A percentile compares a stretch with the other conserved stretches of the same genome.
Evolutionary conservation across 805 yeast genomes (phyloP).

Genomic region (Pichia ethanolica): DNA sequence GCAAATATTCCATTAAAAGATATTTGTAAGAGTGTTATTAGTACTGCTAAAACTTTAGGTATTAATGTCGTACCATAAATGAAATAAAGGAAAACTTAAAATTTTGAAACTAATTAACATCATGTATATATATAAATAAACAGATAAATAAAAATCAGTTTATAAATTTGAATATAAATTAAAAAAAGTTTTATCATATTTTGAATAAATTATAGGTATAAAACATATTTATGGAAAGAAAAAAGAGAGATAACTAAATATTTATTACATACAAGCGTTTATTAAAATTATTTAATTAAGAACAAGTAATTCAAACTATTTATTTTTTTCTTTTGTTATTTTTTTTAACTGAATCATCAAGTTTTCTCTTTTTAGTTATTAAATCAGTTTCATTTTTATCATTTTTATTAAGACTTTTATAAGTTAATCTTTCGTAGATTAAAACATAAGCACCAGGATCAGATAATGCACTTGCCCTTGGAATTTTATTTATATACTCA

Average conservation of each 20-base stretch:
- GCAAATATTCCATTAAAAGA: conserved; percentile 60
- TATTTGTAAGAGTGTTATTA: conserved; percentile 73
- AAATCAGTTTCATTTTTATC: conserved; percentile 5
- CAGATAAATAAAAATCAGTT: no score
- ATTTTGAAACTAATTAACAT: background rate
- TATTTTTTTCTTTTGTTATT: background rate
- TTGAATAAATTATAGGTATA: no score
- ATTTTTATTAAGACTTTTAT: conserved; percentile 30
- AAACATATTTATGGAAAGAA: no score
- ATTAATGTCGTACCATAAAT: conserved; percentile 64
- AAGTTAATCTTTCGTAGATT: conserved; percentile 71
- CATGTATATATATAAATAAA: background rate
- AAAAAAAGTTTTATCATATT: no score
- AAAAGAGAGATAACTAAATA: no score
- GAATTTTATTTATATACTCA: conserved; percentile 69
- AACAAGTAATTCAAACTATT: background rate
- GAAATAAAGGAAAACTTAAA: no score
- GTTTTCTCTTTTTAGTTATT: conserved; percentile 12
- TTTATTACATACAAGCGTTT: no score
- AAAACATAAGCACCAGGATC: conserved; percentile 90
- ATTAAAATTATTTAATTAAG: no score
- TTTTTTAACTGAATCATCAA: background rate
- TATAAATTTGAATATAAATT: no score
- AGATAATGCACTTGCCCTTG: conserved; percentile 64
- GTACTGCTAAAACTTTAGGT: conserved; percentile 88